These are phyloP conservation scores for Pestalotiopsis sp. DNA, from an alignment of 2,329 filamentous ascomycete species.

Conservation along the genomic window DNA sequence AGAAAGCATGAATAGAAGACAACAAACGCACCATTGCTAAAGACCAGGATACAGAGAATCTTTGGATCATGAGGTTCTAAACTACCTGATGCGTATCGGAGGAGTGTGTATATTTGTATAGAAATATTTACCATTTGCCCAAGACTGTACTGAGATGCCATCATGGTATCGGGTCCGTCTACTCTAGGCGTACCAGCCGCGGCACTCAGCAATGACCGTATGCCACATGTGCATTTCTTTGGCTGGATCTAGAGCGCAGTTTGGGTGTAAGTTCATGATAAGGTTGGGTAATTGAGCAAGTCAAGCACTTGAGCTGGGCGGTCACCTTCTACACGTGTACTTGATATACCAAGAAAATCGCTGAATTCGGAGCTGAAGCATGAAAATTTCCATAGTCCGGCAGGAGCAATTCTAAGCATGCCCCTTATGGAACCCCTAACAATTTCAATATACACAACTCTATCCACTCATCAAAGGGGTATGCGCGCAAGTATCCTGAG, in stretches of 20 bases:
- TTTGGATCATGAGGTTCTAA: background rate
- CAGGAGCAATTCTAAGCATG: background rate
- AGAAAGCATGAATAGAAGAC: constrained; percentile 20
- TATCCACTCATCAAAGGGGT: background rate
- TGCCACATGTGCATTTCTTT: too few species aligned
- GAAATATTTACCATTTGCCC: background rate
- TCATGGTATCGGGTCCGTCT: too few species aligned
- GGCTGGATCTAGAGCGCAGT: too few species aligned
- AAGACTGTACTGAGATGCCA: background rate
- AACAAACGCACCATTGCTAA: constrained; percentile 22
- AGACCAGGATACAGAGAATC: background rate
- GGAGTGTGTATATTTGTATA: constrained; percentile 7
- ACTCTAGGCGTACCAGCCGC: too few species aligned
- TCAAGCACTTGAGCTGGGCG: too few species aligned
- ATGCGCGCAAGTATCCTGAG: constrained; percentile 6
- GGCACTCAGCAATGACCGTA: too few species aligned
- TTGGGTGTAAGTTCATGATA: too few species aligned
- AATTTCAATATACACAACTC: constrained; percentile 10
- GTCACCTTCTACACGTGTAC: background rate
- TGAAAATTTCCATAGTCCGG: background rate
- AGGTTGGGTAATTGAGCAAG: too few species aligned
- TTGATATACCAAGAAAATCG: too few species aligned
- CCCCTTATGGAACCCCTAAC: background rate
- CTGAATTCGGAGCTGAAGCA: background rate
- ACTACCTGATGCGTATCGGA: background rate